Conservation (phyloP, 305 asterid species). For the Fraxinus latifolia region DNA sequence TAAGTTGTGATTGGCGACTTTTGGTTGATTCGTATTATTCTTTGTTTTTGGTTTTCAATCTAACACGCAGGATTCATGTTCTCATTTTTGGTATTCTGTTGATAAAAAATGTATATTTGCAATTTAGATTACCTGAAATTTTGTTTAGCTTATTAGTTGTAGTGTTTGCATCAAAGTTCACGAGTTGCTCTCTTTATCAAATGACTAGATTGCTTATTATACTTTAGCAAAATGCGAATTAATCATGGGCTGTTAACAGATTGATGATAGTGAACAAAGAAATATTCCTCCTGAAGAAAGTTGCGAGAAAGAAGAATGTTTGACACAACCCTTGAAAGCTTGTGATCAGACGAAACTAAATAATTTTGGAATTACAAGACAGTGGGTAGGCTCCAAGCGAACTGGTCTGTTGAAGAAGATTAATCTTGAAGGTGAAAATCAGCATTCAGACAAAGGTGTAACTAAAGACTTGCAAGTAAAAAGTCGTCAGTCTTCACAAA, state of each 20-base stretch:
- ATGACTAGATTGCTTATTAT: neutral
- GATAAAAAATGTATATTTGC: neutral
- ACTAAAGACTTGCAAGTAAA: conserved; percentile 26
- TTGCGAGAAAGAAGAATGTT: conserved; percentile 27
- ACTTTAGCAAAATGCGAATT: neutral
- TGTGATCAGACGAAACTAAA: conserved; percentile 33
- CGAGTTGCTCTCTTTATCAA: neutral
- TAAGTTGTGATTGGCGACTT: neutral
- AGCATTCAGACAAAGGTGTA: conserved; percentile 23
- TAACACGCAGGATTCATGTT: neutral
- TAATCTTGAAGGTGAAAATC: conserved; percentile 33
- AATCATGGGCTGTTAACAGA: conserved; percentile 33
- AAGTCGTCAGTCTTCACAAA: conserved; percentile 27
- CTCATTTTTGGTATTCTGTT: neutral
- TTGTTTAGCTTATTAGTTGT: neutral
- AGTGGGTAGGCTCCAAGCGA: conserved; percentile 59
- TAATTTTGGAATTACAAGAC: conserved; percentile 44
- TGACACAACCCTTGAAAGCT: conserved; percentile 25
- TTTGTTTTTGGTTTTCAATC: neutral
- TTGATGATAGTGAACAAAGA: conserved; percentile 32
- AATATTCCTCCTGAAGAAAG: conserved; percentile 31
- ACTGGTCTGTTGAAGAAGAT: conserved; percentile 45
- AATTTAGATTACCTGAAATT: neutral
- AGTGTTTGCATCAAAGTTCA: neutral
- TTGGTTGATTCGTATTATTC: neutral